These are phyloP conservation scores for Clonostachys rosea DNA, from an alignment of 2,329 filamentous ascomycete species.

Conservation along the genomic window DNA sequence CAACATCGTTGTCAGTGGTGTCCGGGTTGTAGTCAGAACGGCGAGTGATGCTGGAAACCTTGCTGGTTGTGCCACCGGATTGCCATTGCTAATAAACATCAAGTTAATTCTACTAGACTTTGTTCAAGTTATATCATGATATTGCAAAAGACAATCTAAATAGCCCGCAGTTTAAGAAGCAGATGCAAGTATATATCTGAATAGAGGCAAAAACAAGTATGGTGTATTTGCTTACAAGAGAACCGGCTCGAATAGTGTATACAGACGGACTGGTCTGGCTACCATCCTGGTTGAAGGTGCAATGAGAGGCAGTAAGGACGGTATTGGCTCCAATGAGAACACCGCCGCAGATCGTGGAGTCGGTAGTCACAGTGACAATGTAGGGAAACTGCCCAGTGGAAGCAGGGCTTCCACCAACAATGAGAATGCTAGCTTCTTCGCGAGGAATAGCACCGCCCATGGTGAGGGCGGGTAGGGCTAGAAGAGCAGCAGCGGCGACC, in stretches of 20 bases:
- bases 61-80: too few relatives aligned
- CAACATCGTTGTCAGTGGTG: too few relatives aligned
- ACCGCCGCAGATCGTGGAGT: constrained; percentile 18
- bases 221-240: constrained; percentile 5
- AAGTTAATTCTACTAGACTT: too few relatives aligned
- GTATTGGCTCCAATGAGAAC: constrained; percentile 19
- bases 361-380: constrained; percentile 16
- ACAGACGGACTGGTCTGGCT: constrained; percentile 3
- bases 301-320: constrained; percentile 22
- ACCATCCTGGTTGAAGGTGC: constrained; percentile 9
- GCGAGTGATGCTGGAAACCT: too few relatives aligned
- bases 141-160: too few relatives aligned
- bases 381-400: constrained; percentile 20
- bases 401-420: constrained; percentile 16
- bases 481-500: neutral
- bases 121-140: too few relatives aligned
- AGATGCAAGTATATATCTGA: too few relatives aligned
- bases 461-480: constrained; percentile 1
- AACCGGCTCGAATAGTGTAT: constrained; percentile 15
- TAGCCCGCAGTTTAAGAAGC: too few relatives aligned
- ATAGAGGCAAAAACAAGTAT: too few relatives aligned
- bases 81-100: too few relatives aligned
- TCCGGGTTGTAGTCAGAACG: too few relatives aligned
- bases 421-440: constrained; percentile 3
- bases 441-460: constrained; percentile 1